Conservation (phyloP, 2,329 filamentous ascomycete genomes). For the Verticillium tricorpus region DNA sequence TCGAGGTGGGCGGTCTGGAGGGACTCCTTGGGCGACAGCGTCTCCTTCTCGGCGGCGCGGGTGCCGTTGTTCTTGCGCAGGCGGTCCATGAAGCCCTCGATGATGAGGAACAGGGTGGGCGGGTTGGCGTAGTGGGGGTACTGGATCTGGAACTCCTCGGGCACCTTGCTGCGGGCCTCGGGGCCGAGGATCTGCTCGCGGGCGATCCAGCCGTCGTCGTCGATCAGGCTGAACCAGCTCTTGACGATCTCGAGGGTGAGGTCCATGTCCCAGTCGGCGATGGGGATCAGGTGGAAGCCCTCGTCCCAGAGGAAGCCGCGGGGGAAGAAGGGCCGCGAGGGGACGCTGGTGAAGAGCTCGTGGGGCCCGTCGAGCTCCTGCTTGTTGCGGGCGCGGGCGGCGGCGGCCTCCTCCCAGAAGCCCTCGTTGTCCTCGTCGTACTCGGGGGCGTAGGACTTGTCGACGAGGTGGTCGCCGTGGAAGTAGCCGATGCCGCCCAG, state of each 20-base stretch:
- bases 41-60: constrained; percentile 35
- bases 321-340: constrained; percentile 93
- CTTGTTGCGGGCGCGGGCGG: constrained; percentile 64
- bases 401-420: constrained; percentile 89
- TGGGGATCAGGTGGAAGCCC: constrained; percentile 87
- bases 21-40: constrained; percentile 34
- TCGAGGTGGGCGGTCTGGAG: constrained; percentile 62
- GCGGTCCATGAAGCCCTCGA: constrained; percentile 80
- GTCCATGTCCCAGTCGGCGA: constrained; percentile 92
- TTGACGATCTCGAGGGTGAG: constrained; percentile 81
- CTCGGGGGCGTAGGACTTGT: constrained; percentile 85
- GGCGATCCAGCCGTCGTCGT: constrained; percentile 95
- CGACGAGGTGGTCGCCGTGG: constrained; percentile 80
- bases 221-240: constrained; percentile 95
- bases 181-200: constrained; percentile 90
- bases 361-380: constrained; percentile 75
- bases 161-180: constrained; percentile 93
- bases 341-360: constrained; percentile 86
- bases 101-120: constrained; percentile 85
- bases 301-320: constrained; percentile 98
- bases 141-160: constrained; percentile 85
- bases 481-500: constrained; percentile 95
- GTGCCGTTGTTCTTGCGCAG: constrained; percentile 55
- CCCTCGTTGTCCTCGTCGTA: constrained; percentile 94
- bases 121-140: constrained; percentile 98